phyloP scores from a whole-genome alignment of 768 basidiomycete genomes.

The Serendipita vermifera region DNA sequence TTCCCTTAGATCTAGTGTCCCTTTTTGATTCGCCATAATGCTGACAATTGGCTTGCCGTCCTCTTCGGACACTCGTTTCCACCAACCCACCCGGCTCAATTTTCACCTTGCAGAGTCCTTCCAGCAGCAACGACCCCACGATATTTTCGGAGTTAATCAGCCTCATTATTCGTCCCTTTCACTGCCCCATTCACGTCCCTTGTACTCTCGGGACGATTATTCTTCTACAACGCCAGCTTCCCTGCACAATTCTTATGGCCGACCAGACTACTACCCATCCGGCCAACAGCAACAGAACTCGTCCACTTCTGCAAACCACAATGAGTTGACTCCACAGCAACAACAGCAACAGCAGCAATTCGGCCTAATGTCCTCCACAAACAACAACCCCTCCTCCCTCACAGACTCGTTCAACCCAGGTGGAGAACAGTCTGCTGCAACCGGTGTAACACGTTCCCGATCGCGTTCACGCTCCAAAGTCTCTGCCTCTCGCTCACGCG shows the following conservation, averaged over 20 bases:
- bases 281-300: not conserved
- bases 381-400: not conserved
- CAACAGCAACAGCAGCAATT: slow-evolving; percentile 2
- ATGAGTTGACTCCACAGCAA: not conserved
- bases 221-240: not conserved
- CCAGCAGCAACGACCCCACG: slow-evolving; percentile 7
- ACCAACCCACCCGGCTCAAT: not conserved
- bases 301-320: not conserved
- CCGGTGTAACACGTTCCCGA: not conserved
- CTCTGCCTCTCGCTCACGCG: not conserved
- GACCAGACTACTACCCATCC: not conserved
- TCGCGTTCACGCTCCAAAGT: not conserved
- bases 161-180: slow-evolving; percentile 1
- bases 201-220: not conserved
- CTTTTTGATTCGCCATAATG: slow-evolving; percentile 9
- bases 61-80: slow-evolving; percentile 25
- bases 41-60: slow-evolving; percentile 22
- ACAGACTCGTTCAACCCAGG: not conserved
- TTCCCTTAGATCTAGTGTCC: not conserved
- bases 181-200: not conserved
- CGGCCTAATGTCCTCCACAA: not conserved
- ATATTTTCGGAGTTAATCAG: slow-evolving; percentile 6
- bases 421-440: not conserved
- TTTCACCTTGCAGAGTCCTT: not conserved
- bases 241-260: slow-evolving; percentile 1